A percentile compares a stretch with the other conserved stretches of the same genome.
Evolutionary conservation across 805 yeast genomes (phyloP).

Genomic region (Ogataea paradorogensis): DNA sequence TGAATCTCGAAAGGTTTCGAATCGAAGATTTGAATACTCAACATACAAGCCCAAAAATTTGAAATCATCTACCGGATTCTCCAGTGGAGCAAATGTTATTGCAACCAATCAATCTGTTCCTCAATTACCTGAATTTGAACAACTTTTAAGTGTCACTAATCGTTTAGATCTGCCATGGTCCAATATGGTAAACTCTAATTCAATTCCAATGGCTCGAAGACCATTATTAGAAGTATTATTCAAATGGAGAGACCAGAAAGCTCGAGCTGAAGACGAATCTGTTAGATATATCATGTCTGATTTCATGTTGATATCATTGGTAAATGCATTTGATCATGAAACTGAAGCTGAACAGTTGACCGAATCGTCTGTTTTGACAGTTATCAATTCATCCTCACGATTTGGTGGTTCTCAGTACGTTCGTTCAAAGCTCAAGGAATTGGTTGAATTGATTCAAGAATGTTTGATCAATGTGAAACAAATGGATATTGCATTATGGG

Average conservation of each 20-base stretch:
- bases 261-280: constrained; percentile 80
- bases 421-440: constrained; percentile 49
- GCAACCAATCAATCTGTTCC: constrained; percentile 31
- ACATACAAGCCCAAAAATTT: constrained; percentile 49
- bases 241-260: constrained; percentile 80
- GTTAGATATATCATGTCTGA: constrained; percentile 81
- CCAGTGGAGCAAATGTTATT: constrained; percentile 26
- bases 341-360: constrained; percentile 51
- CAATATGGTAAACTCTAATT: constrained; percentile 59
- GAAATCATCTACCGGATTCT: constrained; percentile 8
- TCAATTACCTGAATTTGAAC: constrained; percentile 18
- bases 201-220: constrained; percentile 52
- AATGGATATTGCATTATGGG: constrained; percentile 37
- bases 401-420: constrained; percentile 38
- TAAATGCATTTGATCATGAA: constrained; percentile 22
- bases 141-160: constrained; percentile 21
- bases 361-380: constrained; percentile 51
- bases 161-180: constrained; percentile 62
- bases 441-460: constrained; percentile 55
- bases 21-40: constrained; percentile 76
- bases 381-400: constrained; percentile 47
- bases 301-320: constrained; percentile 64
- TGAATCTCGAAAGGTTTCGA: constrained; percentile 77
- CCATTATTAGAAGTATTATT: constrained; percentile 59
- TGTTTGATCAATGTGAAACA: constrained; percentile 35